Evolutionary conservation across 306 rosid genomes (phyloP), one percentile per base, ranked within the genome.

Genomic region (Gillenia trifoliata): DNA sequence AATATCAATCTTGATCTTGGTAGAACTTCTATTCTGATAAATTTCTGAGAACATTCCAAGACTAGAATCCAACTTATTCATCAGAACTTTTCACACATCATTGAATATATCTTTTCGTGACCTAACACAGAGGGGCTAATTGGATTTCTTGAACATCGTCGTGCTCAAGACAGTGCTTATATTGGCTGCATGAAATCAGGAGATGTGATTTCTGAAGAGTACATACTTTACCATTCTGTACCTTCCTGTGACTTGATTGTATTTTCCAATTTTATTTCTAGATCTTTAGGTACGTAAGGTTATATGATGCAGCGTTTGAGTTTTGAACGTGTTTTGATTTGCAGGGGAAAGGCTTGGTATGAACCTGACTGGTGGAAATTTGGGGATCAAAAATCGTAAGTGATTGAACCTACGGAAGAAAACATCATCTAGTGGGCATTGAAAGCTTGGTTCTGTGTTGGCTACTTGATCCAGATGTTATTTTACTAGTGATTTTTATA

Each of bases 331-430:
- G n/a, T 67, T 41, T 73, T 68, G 59, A 54, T 82, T 73, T 85
- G 72, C 91, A 95, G 98, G 74, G 98, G 98, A 73, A 92, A 92
- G 80, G 66, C 83, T 49, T 95, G 99, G 99, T 92, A 89, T 74
- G 99, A 95, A 82, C 98, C 99, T 60, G 99, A 95, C 1, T 90
- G 98, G 98, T 95, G 98, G 99, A 95, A 92, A 83, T 95, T 95
- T 83, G 98, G 99, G 17, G 99, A 95, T 82, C 97, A 90, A 73
- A 95, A 90, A 84, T 43, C 93, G 99, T 95, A 89, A 89, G 97
- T 87, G 72, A 80, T 80, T 28, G 67, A 41, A 59, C 84, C 68
- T 26, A 59, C 19, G 26, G 57, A 40, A 57, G 11, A 57, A 16
- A 26, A 25, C 22, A 25, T 20, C 36, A 56, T 34, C 36, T 26